Conservation (phyloP, 371 early-diverging fungal species). For the Mortierella sp. region DNA sequence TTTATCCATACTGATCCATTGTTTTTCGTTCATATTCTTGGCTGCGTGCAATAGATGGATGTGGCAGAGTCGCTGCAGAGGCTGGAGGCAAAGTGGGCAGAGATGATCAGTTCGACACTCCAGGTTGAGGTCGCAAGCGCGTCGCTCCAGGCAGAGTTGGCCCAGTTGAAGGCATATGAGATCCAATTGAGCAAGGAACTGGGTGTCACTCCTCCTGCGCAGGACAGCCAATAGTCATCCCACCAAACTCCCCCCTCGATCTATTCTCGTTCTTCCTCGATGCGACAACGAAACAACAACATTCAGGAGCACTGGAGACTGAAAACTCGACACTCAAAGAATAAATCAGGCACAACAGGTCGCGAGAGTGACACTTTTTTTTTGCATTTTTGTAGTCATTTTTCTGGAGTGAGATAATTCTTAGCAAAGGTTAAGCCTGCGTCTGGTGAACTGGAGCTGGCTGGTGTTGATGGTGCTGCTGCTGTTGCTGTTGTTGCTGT, state of each 20-base stretch:
- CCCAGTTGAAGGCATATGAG: conserved; percentile 65
- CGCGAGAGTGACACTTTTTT: neutral
- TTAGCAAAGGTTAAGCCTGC: neutral
- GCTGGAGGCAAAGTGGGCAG: conserved; percentile 74
- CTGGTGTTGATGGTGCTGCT: conserved; percentile 10
- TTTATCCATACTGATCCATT: neutral
- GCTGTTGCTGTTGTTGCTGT: conserved; percentile 9
- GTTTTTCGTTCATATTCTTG: neutral
- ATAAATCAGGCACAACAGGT: neutral
- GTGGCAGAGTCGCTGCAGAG: conserved; percentile 67
- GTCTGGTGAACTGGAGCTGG: neutral
- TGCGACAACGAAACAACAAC: neutral
- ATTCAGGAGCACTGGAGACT: neutral
- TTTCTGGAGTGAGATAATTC: neutral
- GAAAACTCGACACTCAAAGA: too few relatives aligned
- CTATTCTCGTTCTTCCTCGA: neutral
- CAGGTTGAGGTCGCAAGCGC: conserved; percentile 73
- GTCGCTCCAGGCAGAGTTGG: conserved; percentile 66
- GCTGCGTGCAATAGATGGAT: conserved; percentile 56
- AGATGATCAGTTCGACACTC: conserved; percentile 71
- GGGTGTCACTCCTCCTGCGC: conserved; percentile 14
- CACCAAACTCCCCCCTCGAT: neutral
- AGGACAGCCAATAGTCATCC: conserved; percentile 9
- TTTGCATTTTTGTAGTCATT: neutral
- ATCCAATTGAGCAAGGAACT: conserved; percentile 43